Conservation (phyloP, 1,284 basidiomycete genomes). For the Limonomyces culmigenus region DNA sequence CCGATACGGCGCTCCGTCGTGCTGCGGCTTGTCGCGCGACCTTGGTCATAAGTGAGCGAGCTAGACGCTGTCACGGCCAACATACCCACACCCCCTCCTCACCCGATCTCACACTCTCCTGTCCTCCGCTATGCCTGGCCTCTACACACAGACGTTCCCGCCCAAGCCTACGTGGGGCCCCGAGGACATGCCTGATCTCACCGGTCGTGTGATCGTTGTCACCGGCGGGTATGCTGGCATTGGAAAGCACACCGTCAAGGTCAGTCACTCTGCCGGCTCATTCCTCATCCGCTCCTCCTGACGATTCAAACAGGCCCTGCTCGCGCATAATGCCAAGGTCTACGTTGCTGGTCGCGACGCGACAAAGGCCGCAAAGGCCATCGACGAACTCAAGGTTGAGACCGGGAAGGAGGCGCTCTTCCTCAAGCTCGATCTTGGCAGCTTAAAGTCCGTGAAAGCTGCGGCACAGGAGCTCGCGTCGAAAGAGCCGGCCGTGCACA, state of each 20-base stretch:
- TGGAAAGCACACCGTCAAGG: slow-evolving; percentile 11
- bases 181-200: slow-evolving; percentile 2
- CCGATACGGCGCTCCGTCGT: no score
- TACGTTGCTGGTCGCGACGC: no score
- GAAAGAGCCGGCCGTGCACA: slow-evolving; percentile 7
- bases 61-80: background rate
- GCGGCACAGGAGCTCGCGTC: slow-evolving; percentile 32
- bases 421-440: slow-evolving; percentile 40
- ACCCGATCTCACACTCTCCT: no score
- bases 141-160: background rate
- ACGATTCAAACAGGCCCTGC: slow-evolving; percentile 20
- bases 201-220: background rate
- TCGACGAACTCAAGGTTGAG: slow-evolving; percentile 26
- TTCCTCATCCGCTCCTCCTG: slow-evolving; percentile 1
- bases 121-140: no score
- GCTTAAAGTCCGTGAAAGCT: slow-evolving; percentile 31
- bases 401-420: slow-evolving; percentile 30
- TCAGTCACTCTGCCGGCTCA: slow-evolving; percentile 2
- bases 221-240: slow-evolving; percentile 8
- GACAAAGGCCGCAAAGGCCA: no score
- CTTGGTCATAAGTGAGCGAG: no score
- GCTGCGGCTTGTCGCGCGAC: no score
- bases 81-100: background rate
- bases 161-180: slow-evolving; percentile 2
- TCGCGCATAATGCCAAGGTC: slow-evolving; percentile 42